Evolutionary conservation across 1,284 basidiomycete genomes (phyloP).

Genomic region (Cutaneotrichosporon sp.): DNA sequence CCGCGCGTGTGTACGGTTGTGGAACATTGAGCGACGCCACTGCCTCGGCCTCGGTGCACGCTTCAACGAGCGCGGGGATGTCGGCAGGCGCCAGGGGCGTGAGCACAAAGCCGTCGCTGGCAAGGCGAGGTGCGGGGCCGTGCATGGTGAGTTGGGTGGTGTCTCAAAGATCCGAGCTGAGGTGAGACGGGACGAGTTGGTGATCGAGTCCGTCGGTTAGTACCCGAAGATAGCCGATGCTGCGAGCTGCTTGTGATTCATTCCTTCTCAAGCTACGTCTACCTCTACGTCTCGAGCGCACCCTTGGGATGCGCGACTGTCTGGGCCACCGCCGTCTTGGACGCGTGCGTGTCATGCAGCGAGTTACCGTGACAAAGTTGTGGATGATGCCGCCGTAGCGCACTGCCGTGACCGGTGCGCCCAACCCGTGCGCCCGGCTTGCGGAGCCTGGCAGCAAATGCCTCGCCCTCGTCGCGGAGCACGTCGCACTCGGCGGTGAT

Average conservation of each 20-base stretch:
- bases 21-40: conserved; percentile 9
- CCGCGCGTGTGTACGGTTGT: conserved; percentile 5
- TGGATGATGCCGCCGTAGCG: conserved; percentile 22
- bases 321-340: conserved; percentile 11
- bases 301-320: too few species aligned
- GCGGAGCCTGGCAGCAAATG: conserved; percentile 21
- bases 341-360: conserved; percentile 18
- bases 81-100: neutral
- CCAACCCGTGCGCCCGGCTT: too few species aligned
- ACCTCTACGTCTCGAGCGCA: too few species aligned
- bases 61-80: neutral
- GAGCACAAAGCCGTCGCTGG: neutral
- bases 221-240: too few species aligned
- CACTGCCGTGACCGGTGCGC: conserved; percentile 16
- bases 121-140: neutral
- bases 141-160: neutral
- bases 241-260: too few species aligned
- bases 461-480: conserved; percentile 23
- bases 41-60: conserved; percentile 8
- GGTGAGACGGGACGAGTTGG: too few species aligned
- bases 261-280: too few species aligned
- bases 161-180: too few species aligned
- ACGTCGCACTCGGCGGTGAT: conserved; percentile 24
- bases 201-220: too few species aligned
- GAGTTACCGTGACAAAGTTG: conserved; percentile 25